Conservation (phyloP, 2,329 filamentous ascomycete genomes). For the Fusarium sp. region DNA sequence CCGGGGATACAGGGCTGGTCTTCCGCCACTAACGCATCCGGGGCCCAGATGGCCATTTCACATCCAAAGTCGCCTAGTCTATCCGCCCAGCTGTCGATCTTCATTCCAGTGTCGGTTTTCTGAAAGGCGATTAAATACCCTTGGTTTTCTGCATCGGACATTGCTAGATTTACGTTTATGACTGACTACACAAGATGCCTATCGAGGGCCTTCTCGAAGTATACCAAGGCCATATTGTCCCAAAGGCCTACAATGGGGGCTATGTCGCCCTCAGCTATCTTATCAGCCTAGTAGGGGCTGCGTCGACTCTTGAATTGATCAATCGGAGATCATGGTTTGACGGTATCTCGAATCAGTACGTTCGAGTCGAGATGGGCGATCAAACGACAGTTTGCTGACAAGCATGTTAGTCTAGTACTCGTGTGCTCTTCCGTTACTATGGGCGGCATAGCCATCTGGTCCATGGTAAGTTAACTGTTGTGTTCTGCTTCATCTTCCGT, state of each 20-base stretch:
- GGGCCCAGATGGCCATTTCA: not conserved
- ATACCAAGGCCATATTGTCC: constrained; percentile 19
- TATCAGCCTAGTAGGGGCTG: constrained; percentile 23
- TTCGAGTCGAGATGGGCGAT: not conserved
- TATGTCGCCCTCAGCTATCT: constrained; percentile 20
- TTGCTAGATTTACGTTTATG: not conserved
- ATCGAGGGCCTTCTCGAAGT: constrained; percentile 8
- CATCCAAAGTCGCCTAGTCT: not conserved
- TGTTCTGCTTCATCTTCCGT: not conserved
- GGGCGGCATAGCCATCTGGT: constrained; percentile 29
- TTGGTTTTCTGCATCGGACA: not conserved
- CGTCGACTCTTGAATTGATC: constrained; percentile 21
- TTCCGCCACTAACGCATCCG: constrained; percentile 7
- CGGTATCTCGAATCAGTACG: constrained; percentile 26
- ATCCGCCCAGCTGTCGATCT: not conserved
- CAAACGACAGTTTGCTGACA: not conserved
- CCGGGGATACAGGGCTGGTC: not conserved
- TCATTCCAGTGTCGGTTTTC: constrained; percentile 1
- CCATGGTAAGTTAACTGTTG: constrained; percentile 5
- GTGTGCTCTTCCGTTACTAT: constrained; percentile 15
- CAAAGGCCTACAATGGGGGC: constrained; percentile 21
- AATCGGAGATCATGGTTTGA: constrained; percentile 24
- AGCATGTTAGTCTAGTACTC: constrained; percentile 4
- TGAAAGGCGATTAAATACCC: not conserved
- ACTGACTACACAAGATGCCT: constrained; percentile 7